Evolutionary conservation across 768 basidiomycete genomes (phyloP), one percentile per base, ranked within the genome.

Genomic region (Holtermannia corniformis): DNA sequence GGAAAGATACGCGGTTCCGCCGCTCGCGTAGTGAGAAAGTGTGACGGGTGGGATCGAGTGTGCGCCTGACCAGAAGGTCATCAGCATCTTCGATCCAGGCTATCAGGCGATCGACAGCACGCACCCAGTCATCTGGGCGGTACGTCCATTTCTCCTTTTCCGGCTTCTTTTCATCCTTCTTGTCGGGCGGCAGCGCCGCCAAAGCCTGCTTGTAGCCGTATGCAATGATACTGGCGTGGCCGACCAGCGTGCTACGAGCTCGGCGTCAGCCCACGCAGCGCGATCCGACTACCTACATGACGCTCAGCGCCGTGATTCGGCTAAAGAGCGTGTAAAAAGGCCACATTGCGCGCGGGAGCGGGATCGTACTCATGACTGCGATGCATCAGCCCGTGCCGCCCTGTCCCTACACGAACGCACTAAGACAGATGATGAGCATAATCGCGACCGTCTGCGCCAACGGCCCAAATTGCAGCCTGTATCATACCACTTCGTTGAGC

Each of bases 21-120:
- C 23, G 55, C 46, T 20, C 57, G 51, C 0, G 66, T 68, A 23
- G 66, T 68, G 2, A 68, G 49, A 42, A 68, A 68, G 10, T 55
- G 53, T 14, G 66, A 68, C 42, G 66, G 66, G 43, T 68, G 66
- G 20, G 63, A 63, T 1, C 66, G 61, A 16, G 59, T 62, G 41
- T 68, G 54, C 3, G 65, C 65, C 65, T 63, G 41, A 1, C 16
- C 32, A n/a, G 16, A 42, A 19, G n/a, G 22, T 46, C 40, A 23
- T 19, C 41, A 51, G 25, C 40, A 14, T 5, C 41, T 22, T 21
- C 26, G 7, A 11, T 25, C 28, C 49, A 44, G 13, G 12, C 40
- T 5, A 20, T 3, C 28, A 14, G 0, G 4, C n/a, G n/a, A n/a
- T n/a, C n/a, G n/a, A n/a, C n/a, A 20, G 22, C 11, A 53, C 62